Evolutionary conservation across 108 stramenopile species (phyloP).

Genomic region (Epithemia pelagica): DNA sequence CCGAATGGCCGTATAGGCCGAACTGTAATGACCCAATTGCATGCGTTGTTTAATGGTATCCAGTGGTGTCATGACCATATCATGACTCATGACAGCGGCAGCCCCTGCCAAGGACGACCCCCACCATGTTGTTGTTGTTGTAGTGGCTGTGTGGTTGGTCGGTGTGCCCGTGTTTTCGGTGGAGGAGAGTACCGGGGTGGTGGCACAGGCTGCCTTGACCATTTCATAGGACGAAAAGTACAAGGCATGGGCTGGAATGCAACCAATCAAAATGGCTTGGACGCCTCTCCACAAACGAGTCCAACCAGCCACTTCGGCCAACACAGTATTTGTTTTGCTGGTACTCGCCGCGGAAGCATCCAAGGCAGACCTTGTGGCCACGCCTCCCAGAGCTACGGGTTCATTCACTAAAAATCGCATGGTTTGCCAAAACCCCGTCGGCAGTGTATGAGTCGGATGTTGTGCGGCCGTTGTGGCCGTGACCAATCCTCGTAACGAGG

Average conservation of each 20-base stretch:
- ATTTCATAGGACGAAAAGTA: conserved; percentile 94
- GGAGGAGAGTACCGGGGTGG: neutral
- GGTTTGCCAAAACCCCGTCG: conserved; percentile 33
- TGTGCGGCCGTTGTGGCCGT: conserved; percentile 6
- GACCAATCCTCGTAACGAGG: neutral
- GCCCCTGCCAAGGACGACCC: conserved; percentile 79
- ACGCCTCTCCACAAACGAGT: conserved; percentile 94
- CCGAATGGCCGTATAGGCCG: conserved; percentile 38
- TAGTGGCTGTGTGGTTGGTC: conserved; percentile 1
- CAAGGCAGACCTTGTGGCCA: conserved; percentile 5
- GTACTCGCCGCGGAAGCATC: conserved; percentile 7
- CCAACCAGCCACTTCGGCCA: conserved; percentile 24
- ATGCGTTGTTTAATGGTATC: conserved; percentile 99
- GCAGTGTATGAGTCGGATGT: conserved; percentile 2
- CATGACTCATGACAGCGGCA: conserved; percentile 84
- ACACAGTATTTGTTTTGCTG: neutral
- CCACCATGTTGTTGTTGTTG: conserved; percentile 1
- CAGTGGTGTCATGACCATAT: conserved; percentile 93
- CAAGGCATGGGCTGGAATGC: conserved; percentile 96
- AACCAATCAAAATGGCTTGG: conserved; percentile 90
- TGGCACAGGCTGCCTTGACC: conserved; percentile 46
- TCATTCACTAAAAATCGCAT: conserved; percentile 40
- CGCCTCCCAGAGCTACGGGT: conserved; percentile 14
- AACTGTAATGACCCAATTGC: conserved; percentile 93
- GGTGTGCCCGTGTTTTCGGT: conserved; percentile 10